Percentiles rank a stretch among this genome's conserved stretches.
These are phyloP conservation scores for Wilhelminamyces savonicus DNA, from an alignment of 805 yeast species.

Conservation along the genomic window DNA sequence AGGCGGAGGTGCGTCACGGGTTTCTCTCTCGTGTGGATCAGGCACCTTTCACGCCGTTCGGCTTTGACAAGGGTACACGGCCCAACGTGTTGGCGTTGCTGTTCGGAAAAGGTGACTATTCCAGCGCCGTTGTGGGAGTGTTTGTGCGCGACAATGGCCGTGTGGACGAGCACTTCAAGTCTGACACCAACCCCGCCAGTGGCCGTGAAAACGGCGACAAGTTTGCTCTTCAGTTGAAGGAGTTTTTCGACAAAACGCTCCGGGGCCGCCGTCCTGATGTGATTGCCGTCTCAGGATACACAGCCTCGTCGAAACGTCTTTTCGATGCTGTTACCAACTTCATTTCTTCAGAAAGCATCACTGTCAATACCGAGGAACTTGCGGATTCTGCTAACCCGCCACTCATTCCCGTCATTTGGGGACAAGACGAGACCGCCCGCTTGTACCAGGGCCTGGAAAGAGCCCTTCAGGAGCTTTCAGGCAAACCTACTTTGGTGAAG, in stretches of 20 bases:
- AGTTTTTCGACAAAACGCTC: conserved; percentile 56
- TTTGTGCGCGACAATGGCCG: conserved; percentile 77
- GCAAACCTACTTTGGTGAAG: conserved; percentile 70
- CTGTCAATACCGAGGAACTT: conserved; percentile 44
- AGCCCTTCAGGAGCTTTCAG: conserved; percentile 75
- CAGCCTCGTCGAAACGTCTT: conserved; percentile 61
- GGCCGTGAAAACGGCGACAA: conserved; percentile 36
- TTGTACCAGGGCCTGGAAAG: conserved; percentile 75
- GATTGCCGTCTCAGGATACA: conserved; percentile 83
- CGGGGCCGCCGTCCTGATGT: conserved; percentile 67
- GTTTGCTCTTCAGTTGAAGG: conserved; percentile 59
- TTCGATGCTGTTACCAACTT: conserved; percentile 50
- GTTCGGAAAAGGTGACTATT: conserved; percentile 78
- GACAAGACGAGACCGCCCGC: conserved; percentile 89
- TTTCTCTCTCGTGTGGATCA: conserved; percentile 76
- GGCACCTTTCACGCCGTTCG: conserved; percentile 85
- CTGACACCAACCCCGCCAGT: conserved; percentile 62
- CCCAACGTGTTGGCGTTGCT: conserved; percentile 81
- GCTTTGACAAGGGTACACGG: conserved; percentile 70
- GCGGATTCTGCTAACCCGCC: conserved; percentile 40
- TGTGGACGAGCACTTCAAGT: conserved; percentile 68
- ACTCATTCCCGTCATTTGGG: conserved; percentile 67
- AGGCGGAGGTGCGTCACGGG: conserved; percentile 60
- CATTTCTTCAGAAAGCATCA: conserved; percentile 48
- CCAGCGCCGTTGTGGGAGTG: conserved; percentile 82